phyloP scores from a whole-genome alignment of 345 rosid species.

The Salix koriyanagi region DNA sequence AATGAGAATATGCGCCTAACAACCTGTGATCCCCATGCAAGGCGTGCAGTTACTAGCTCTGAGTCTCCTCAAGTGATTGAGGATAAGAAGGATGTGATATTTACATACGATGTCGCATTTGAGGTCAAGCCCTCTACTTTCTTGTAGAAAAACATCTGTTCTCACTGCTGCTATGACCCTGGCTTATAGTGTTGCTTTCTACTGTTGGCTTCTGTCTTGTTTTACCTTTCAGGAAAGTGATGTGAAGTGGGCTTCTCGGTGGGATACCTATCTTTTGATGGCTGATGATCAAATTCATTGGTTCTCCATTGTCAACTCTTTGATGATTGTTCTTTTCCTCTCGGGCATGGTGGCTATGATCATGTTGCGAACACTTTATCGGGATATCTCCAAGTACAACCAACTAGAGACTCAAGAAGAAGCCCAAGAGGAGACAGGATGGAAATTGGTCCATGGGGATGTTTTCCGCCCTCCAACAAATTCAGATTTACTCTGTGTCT shows the following conservation, averaged over 20 bases:
- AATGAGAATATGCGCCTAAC: conserved; percentile 57
- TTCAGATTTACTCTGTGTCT: conserved; percentile 73
- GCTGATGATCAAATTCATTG: conserved; percentile 94
- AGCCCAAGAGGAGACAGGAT: conserved; percentile 88
- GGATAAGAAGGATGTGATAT: conserved; percentile 63
- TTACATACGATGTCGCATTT: conserved; percentile 85
- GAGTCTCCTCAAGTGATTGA: conserved; percentile 82
- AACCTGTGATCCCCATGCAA: conserved; percentile 84
- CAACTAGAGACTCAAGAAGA: conserved; percentile 94
- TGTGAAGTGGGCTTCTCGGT: conserved; percentile 90
- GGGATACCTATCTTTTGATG: conserved; percentile 95
- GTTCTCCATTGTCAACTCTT: conserved; percentile 86
- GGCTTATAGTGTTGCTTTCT: neutral
- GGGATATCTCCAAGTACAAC: conserved; percentile 91
- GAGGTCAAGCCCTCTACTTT: conserved; percentile 37
- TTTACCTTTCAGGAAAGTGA: conserved; percentile 61
- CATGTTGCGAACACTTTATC: conserved; percentile 83
- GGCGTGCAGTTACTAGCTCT: conserved; percentile 67
- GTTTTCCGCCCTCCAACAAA: conserved; percentile 79
- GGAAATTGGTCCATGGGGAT: conserved; percentile 95
- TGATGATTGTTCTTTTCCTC: conserved; percentile 94
- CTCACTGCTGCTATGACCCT: neutral
- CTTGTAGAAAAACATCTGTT: neutral
- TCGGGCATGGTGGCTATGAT: conserved; percentile 99
- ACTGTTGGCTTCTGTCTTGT: neutral